Base-by-base conservation (phyloP, 441 rosid genomes). In the Jatropha multifida region DNA sequence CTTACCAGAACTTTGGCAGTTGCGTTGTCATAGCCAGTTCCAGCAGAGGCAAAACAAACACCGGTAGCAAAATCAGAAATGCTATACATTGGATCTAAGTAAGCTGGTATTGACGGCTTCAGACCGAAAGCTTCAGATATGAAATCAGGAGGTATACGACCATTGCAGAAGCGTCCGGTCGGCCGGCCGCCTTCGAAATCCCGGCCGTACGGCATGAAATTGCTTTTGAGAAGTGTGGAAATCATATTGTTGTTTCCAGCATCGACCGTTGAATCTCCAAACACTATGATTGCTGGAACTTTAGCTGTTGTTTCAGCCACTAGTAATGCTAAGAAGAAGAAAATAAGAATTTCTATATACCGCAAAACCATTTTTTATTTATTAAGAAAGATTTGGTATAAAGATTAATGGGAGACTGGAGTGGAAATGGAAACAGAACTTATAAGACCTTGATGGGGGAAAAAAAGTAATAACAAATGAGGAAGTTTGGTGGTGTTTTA, bases 11-110 rank as follows among this genome's bases (percentile, higher is more conserved):
- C 90, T 0, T 66, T 63, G 61, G 95, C 79, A 51, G 95, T 90
- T 18, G 85, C 85, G 65, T 85, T 89, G 68, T 90, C 95, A 48
- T 86, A 90, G 71, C 95, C 95, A 49, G 95, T 90, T 18, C 95
- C 95, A 6, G 92, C 94, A 11, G 95, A 90, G 48, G 95, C 95
- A 73, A 90, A 90, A 73, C 93, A 88, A 49, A 90, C 95, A 0
- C 93, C 95, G 6, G 87, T 83, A 42, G 87, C 90, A 20, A 90
- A 90, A 82, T 90, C 93, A 5, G 85, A 40, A 14, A 89, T 90
- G 7, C n/a, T 71, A 46, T 77, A 92, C 66, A 55, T 49, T 0
- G 90, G 92, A 79, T 90, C 95, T 81, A 90, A 75, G 90, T 90
- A 90, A 77, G 95, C 95, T 0, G 95, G 95, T 5, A 90, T 32